Evolutionary conservation across 2,329 filamentous ascomycete species (phyloP).

Genomic region (Gnomoniopsis smithogilvyi): DNA sequence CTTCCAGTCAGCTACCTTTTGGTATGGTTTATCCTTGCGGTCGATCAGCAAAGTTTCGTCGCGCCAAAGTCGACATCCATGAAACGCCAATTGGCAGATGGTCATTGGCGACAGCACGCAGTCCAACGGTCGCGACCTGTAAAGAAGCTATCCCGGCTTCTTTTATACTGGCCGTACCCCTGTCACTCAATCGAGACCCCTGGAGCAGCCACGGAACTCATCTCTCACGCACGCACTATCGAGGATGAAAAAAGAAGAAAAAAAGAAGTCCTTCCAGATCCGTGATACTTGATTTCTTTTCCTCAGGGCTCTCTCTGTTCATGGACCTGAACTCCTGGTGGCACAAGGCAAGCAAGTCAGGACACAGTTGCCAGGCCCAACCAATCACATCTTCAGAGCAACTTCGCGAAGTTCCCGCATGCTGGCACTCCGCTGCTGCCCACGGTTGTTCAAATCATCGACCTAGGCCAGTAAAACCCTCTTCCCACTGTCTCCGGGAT

Average conservation of each 20-base stretch:
- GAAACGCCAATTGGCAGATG: conserved; percentile 5
- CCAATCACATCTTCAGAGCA: too few species aligned
- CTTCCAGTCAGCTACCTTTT: background rate
- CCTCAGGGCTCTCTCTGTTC: too few species aligned
- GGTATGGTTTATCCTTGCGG: conserved; percentile 3
- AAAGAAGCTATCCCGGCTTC: background rate
- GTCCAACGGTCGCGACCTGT: background rate
- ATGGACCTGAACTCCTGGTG: too few species aligned
- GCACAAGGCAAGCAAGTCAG: too few species aligned
- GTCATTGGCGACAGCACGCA: background rate
- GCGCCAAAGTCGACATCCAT: background rate
- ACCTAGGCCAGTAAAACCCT: conserved; percentile 1
- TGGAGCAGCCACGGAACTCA: background rate
- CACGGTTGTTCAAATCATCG: background rate
- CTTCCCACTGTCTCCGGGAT: conserved; percentile 1
- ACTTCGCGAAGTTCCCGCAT: background rate
- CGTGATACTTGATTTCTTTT: background rate
- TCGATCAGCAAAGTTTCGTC: background rate
- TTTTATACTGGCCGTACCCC: background rate
- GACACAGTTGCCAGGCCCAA: too few species aligned
- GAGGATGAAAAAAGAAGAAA: too few species aligned
- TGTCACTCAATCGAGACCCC: conserved; percentile 7
- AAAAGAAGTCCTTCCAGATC: background rate
- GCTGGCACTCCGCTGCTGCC: background rate
- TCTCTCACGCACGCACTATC: background rate